phyloP scores from a whole-genome alignment of 1,139 yeast species.

The Pichia sp. region DNA sequence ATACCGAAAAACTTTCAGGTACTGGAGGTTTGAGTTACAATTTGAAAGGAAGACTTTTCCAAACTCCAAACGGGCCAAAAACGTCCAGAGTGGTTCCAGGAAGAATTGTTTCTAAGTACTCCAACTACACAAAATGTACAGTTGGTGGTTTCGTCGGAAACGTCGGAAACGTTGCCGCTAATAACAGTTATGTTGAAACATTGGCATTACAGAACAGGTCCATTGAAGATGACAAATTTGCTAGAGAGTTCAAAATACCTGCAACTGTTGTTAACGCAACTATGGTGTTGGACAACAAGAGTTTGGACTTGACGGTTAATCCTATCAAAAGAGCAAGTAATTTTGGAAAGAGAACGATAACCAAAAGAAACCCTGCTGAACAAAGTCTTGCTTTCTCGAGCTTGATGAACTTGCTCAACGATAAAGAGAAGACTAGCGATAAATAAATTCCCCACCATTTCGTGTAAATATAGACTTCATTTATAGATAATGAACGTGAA shows the following conservation, averaged over 20 bases:
- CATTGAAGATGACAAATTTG: slow-evolving; percentile 22
- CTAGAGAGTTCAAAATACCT: slow-evolving; percentile 28
- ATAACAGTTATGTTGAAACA: slow-evolving; percentile 24
- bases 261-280: slow-evolving; percentile 24
- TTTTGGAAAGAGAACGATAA: neutral
- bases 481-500: neutral
- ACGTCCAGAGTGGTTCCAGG: slow-evolving; percentile 64
- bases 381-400: slow-evolving; percentile 2
- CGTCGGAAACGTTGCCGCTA: slow-evolving; percentile 21
- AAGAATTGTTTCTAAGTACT: slow-evolving; percentile 48
- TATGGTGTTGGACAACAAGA: slow-evolving; percentile 21
- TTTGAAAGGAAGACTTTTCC: slow-evolving; percentile 64
- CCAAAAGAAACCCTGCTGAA: neutral
- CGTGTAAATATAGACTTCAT: neutral
- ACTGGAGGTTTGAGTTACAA: slow-evolving; percentile 72
- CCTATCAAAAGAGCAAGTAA: slow-evolving; percentile 18
- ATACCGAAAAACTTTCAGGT: slow-evolving; percentile 39
- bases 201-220: slow-evolving; percentile 22
- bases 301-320: slow-evolving; percentile 23
- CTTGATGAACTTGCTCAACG: slow-evolving; percentile 6
- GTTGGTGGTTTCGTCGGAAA: slow-evolving; percentile 68
- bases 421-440: slow-evolving; percentile 1
- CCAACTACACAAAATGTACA: slow-evolving; percentile 50
- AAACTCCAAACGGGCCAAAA: slow-evolving; percentile 71
- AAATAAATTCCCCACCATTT: neutral